Conservation (phyloP, 257 asterid species). For the Solanum chaucha region DNA sequence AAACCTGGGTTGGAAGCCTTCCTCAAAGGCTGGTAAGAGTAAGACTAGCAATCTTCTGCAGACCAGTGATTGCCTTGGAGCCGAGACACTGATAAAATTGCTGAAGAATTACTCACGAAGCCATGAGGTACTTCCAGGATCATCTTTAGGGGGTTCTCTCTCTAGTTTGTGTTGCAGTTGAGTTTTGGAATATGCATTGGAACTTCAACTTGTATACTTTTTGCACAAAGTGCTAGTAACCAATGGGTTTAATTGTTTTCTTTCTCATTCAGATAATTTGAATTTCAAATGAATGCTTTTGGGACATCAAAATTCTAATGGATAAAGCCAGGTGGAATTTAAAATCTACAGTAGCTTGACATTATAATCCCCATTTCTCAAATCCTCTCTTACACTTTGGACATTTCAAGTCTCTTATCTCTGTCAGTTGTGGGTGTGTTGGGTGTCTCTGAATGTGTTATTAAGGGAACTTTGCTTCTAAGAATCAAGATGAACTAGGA, state of each 20-base stretch:
- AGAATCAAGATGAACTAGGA: neutral
- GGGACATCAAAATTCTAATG: neutral
- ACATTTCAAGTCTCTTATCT: neutral
- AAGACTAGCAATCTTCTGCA: conserved; percentile 35
- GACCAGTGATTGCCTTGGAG: conserved; percentile 94
- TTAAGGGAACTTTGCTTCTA: neutral
- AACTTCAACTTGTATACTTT: neutral
- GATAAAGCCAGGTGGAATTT: neutral
- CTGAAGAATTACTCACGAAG: conserved; percentile 78
- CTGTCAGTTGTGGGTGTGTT: neutral
- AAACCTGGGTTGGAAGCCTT: conserved; percentile 81
- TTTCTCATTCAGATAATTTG: neutral
- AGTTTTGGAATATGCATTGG: neutral
- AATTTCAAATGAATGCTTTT: neutral
- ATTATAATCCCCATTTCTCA: neutral
- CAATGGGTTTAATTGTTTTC: neutral
- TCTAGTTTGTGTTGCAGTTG: neutral
- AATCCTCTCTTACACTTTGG: neutral
- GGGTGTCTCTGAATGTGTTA: neutral
- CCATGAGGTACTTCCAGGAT: conserved; percentile 38
- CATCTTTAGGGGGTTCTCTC: neutral
- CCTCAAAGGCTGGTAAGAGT: conserved; percentile 41
- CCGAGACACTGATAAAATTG: conserved; percentile 72
- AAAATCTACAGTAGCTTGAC: neutral
- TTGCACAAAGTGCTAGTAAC: neutral